Evolutionary conservation across 139 green algal species (phyloP).

Genomic region (Ettlia oleoabundans): DNA sequence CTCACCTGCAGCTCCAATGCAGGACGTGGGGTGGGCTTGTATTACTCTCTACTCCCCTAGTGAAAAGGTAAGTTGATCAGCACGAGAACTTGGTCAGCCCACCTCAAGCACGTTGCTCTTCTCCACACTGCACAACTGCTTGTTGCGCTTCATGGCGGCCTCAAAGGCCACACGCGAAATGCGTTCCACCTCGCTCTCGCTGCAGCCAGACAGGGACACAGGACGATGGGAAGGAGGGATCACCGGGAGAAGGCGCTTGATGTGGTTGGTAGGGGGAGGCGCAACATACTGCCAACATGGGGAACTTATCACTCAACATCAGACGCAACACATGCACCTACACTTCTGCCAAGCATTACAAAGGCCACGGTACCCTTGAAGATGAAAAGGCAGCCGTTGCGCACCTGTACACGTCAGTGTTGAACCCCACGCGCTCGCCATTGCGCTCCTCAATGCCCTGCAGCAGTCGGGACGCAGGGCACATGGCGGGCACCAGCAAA

Average conservation of each 20-base stretch:
- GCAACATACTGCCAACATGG: no score
- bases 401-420: slow-evolving; percentile 95
- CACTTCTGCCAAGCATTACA: no score
- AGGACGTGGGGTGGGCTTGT: not conserved
- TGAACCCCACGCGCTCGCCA: slow-evolving; percentile 92
- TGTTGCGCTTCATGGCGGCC: slow-evolving; percentile 82
- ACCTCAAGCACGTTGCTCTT: slow-evolving; percentile 98
- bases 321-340: no score
- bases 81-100: not conserved
- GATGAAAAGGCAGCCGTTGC: slow-evolving; percentile 54
- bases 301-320: no score
- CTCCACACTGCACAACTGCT: slow-evolving; percentile 90
- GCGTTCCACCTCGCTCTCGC: slow-evolving; percentile 86
- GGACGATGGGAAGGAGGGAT: no score
- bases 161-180: slow-evolving; percentile 97
- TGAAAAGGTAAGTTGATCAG: no score
- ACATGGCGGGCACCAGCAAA: no score
- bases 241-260: no score
- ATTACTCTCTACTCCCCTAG: no score
- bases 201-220: not conserved
- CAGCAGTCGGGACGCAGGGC: no score
- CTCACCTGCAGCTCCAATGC: slow-evolving; percentile 55
- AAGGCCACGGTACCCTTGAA: no score
- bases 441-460: slow-evolving; percentile 57
- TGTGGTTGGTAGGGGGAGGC: no score